Percentiles rank a stretch among this genome's conserved stretches.
phyloP scores from a whole-genome alignment of 2,329 filamentous ascomycete genomes.

The Lecanosticta acicola region DNA sequence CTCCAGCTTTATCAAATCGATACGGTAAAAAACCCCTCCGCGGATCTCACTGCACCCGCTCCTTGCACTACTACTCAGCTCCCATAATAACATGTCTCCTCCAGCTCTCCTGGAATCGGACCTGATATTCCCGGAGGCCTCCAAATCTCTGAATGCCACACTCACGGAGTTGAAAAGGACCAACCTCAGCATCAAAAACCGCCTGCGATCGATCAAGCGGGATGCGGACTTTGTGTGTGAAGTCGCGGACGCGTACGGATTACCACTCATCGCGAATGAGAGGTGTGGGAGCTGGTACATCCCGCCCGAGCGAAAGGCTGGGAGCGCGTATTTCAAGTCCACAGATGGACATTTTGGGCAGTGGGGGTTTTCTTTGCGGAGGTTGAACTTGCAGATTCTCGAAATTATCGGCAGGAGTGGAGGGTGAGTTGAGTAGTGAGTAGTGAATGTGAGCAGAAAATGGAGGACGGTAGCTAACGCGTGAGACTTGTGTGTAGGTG shows the following conservation, averaged over 20 bases:
- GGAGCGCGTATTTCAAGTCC: conserved; percentile 92
- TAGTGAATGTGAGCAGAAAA: not conserved
- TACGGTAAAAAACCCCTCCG: too few species aligned
- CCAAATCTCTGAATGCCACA: conserved; percentile 62
- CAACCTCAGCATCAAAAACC: conserved; percentile 73
- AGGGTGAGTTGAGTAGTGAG: conserved; percentile 49
- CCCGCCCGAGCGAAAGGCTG: conserved; percentile 55
- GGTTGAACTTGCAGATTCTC: conserved; percentile 79
- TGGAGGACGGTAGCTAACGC: too few species aligned
- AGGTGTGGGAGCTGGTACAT: conserved; percentile 97
- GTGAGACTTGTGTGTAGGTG: too few species aligned
- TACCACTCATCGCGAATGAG: conserved; percentile 86
- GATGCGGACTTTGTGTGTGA: conserved; percentile 70
- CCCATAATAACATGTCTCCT: not conserved
- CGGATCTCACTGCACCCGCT: too few species aligned
- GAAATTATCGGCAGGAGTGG: conserved; percentile 59
- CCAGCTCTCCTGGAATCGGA: conserved; percentile 23
- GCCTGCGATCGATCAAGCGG: conserved; percentile 68
- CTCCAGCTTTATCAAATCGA: too few species aligned
- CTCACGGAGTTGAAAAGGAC: conserved; percentile 69
- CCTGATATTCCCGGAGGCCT: conserved; percentile 51
- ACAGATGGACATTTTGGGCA: conserved; percentile 89
- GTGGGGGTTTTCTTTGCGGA: conserved; percentile 81
- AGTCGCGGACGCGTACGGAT: conserved; percentile 51
- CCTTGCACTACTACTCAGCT: not conserved